Base-by-base conservation (phyloP, 2,329 filamentous ascomycete genomes). In the Tetracladium maxilliforme region DNA sequence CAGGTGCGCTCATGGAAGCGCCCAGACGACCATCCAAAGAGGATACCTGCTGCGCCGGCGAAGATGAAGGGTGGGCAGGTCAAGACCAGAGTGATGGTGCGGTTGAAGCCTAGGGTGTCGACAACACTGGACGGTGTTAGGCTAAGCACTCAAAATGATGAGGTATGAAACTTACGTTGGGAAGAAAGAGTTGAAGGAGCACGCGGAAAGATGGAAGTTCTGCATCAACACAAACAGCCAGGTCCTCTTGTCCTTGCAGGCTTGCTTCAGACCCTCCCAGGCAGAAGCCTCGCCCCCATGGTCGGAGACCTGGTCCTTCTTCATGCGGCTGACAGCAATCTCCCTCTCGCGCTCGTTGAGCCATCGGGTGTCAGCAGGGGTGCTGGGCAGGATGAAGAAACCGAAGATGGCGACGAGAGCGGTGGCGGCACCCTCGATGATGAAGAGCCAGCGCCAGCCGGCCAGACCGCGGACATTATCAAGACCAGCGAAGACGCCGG, bases 201-300 rank as follows among this genome's bases (percentile, higher is more conserved):
- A 61, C 2, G 62, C 61, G 2, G 56, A 58, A 9, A 66, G 43
- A 37, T 68, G 61, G 37, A 64, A 59, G 39, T 66, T 64, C 34
- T 65, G 58, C 61, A 67, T 66, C 18, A 66, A 44, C 5, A 54
- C 56, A 18, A 27, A 27, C 12, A 27, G 9, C 25, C 25, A 27
- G 9, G 25, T 27, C 14, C 13, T 13, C 11, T 27, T 22, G 18
- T 27, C 25, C 7, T 7, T 16, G 14, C 16, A n/a, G 4, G 25
- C 25, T 8, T 22, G 25, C n/a, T 23, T 27, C 25, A 27, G 16
- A 7, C 25, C 25, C 7, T 27, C 16, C 20, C 20, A 23, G 14
- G 52, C 49, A 27, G 20, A 22, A 7, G 12, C 12, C 12, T 14
- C 14, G 14, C 20, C 20, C 14, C 14, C 20, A 7, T 22, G 7